phyloP scores from a whole-genome alignment of 2,329 filamentous ascomycete species.

The Herpomyces periplanetae region DNA sequence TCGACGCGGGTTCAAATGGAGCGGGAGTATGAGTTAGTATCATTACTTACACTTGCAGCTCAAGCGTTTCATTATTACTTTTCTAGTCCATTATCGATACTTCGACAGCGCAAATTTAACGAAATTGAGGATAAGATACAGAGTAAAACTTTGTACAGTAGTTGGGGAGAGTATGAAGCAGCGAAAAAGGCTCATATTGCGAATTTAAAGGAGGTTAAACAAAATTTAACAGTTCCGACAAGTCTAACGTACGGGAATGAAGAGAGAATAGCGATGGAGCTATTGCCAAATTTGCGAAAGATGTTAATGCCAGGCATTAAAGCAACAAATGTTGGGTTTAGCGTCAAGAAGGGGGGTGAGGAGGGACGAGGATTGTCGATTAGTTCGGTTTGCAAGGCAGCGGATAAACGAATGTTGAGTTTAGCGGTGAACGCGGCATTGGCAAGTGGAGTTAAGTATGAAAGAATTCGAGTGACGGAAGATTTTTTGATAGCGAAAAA shows the following conservation, averaged over 20 bases:
- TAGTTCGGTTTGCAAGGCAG: conserved; percentile 56
- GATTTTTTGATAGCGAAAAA: too few species aligned
- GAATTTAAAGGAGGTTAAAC: conserved; percentile 30
- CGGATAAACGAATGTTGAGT: conserved; percentile 39
- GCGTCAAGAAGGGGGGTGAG: conserved; percentile 14
- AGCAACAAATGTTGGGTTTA: conserved; percentile 28
- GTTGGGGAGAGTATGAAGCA: conserved; percentile 31
- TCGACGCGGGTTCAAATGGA: conserved; percentile 36
- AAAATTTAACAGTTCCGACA: conserved; percentile 26
- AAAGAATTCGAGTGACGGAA: conserved; percentile 42
- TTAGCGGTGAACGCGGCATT: conserved; percentile 42
- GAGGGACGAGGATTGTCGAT: conserved; percentile 20
- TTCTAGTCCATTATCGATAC: conserved; percentile 19
- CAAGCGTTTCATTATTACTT: conserved; percentile 76
- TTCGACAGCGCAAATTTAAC: too few species aligned
- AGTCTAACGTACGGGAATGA: conserved; percentile 37
- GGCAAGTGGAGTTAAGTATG: conserved; percentile 42
- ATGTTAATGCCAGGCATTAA: conserved; percentile 67
- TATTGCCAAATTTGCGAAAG: conserved; percentile 44
- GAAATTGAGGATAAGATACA: too few species aligned
- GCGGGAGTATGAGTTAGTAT: conserved; percentile 66
- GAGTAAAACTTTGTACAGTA: too few species aligned
- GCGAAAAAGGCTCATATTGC: conserved; percentile 36
- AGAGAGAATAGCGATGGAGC: conserved; percentile 35
- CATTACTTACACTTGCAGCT: conserved; percentile 51